Conservation (phyloP, 768 basidiomycete species). For the Leucocoprinus birnbaumii region DNA sequence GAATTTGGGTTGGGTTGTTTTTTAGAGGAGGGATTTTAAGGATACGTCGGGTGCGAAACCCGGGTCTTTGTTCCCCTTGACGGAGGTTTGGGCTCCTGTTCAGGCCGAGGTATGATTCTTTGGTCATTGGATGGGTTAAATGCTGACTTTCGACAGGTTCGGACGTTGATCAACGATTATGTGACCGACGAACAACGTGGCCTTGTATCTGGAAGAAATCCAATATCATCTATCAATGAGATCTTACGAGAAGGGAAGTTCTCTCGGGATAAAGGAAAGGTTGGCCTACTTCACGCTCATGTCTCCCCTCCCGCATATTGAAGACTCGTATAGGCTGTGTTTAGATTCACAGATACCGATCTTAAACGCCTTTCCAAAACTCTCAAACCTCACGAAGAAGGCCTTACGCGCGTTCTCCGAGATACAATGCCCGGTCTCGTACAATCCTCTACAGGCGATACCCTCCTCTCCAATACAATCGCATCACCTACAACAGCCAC, state of each 20-base stretch:
- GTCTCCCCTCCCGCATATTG: not conserved
- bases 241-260: constrained; percentile 83
- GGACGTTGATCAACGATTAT: constrained; percentile 82
- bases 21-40: constrained; percentile 85
- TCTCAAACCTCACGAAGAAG: constrained; percentile 79
- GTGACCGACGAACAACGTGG: constrained; percentile 90
- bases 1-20: constrained; percentile 1
- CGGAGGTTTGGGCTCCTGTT: constrained; percentile 86
- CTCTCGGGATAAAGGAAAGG: constrained; percentile 78
- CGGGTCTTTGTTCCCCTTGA: constrained; percentile 73
- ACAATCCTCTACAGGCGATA: constrained; percentile 59
- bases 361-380: constrained; percentile 62
- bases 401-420: constrained; percentile 76
- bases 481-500: constrained; percentile 22
- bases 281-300: constrained; percentile 21
- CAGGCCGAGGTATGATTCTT: constrained; percentile 74
- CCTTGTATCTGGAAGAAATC: constrained; percentile 74
- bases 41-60: constrained; percentile 80
- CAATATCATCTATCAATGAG: constrained; percentile 92
- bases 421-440: constrained; percentile 95
- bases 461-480: constrained; percentile 53
- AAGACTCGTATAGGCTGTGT: constrained; percentile 57
- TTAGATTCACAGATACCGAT: constrained; percentile 92
- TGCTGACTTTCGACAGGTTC: constrained; percentile 51
- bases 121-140: constrained; percentile 2